Evolutionary conservation across 1,284 basidiomycete genomes (phyloP), one percentile per base, ranked within the genome.

Genomic region (Marasmius sp.): DNA sequence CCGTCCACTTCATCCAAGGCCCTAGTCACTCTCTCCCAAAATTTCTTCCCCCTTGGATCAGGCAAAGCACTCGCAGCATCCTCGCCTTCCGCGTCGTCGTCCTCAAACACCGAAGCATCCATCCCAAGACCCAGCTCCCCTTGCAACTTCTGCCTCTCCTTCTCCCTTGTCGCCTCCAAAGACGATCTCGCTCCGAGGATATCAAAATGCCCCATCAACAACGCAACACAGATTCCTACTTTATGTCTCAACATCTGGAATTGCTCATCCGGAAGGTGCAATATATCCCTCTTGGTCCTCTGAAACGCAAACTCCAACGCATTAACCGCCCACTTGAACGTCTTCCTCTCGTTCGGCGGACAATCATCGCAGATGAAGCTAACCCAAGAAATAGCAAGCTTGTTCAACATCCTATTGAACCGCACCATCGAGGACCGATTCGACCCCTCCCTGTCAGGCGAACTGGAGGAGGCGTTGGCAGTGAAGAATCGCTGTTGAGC

Each of bases 301-400:
- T 91, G 86, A 68, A 95, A 88, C 3, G 95, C 92, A 72, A 97
- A 98, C 71, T 98, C 95, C 20, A 99, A 85, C 4, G 97, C 96
- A 59, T 92, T 93, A 58, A 99, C 95, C 1, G 97, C 97, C 95
- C 97, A 99, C 72, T 94, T 91, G 85, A 99, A 99, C 0, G 96
- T 99, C 75, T 92, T 94, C 64, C 95, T 88, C 74, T 99, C 97
- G 50, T 94, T 93, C 1, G 95, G 94, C 69, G 98, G 93, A 77
- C 97, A 99, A 70, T 97, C 94, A 72, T 98, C 96, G 75, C 95
- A 98, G 65, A 99, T 97, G 79, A 99, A 99, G 33, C 94, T 91
- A 27, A 99, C 94, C 97, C 97, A 99, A 20, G 93, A 91, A 68
- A 98, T 97, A 2, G 95, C 93, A 50, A 97, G 84, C 64, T 88